Base-by-base conservation (phyloP, 164 flowering plant species). In the Stephania cephalantha region DNA sequence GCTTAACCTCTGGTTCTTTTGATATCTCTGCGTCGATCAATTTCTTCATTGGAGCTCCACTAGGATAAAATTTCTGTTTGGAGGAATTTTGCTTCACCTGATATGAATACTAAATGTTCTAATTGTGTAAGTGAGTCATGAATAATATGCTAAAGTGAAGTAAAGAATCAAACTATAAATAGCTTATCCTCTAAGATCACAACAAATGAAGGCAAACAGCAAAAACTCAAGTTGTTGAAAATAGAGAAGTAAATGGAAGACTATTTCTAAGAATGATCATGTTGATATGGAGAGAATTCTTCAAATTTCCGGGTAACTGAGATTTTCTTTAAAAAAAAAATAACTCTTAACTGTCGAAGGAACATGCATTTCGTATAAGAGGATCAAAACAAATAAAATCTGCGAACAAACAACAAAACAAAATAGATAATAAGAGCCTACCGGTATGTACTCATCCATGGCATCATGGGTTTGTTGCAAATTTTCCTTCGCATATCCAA, bases 11-110 rank as follows among this genome's bases (percentile, higher is more conserved):
- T 63, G 85, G 69, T 75, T 78, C 79, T 80, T 88, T 85, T 9
- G 88, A 86, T 52, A 91, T 81, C 75, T 95, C 97, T 69, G 88
- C 87, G 68, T 78, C 84, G 50, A 91, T 90, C 82, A 90, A 70
- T 69, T 85, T 88, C 90, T 93, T 91, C 86, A 90, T 87, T 69
- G 97, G 84, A 77, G 84, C 85, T 76, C 86, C 90, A 68, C 75
- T 68, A 18, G 87, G 82, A 83, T 82, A 82, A 71, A 17, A 75
- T 46, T 79, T 83, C 74, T 74, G 77, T 69, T 77, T 81, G 10
- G 82, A 75, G 80, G 85, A 82, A 67, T 81, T 86, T 64, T 83
- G 81, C 74, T 79, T 83, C 75, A 80, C 75, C 68, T 85, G 82
- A 84, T 82, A 79, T 67, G 83, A 74, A 53, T 81, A 81, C 90